Evolutionary conservation across 495 filamentous ascomycete genomes (phyloP).

Genomic region (Filosporella fistucella): DNA sequence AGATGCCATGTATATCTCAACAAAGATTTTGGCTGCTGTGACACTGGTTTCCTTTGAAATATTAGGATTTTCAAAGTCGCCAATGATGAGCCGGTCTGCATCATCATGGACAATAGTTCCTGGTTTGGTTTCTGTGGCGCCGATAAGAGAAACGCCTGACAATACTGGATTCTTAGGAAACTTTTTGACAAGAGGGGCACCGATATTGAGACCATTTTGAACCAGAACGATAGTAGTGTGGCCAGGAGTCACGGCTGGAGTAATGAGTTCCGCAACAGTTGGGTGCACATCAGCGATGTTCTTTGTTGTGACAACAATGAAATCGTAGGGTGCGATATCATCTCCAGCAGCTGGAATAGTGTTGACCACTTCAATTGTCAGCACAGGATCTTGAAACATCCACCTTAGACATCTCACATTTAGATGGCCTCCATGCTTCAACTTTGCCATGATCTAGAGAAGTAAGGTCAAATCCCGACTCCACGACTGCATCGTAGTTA

Average conservation of each 20-base stretch:
- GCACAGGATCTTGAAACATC: background rate
- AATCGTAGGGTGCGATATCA: slow-evolving; percentile 35
- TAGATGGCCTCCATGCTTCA: slow-evolving; percentile 26
- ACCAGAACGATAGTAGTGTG: slow-evolving; percentile 50
- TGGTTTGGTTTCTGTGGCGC: slow-evolving; percentile 37
- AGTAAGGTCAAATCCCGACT: slow-evolving; percentile 26
- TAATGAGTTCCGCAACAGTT: slow-evolving; percentile 33
- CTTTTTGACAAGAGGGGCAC: slow-evolving; percentile 42
- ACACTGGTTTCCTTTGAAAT: slow-evolving; percentile 7
- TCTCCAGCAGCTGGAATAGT: slow-evolving; percentile 34
- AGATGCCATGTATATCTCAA: slow-evolving; percentile 34
- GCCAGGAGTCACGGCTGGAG: slow-evolving; percentile 40
- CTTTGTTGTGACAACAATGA: slow-evolving; percentile 48
- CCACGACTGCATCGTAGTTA: slow-evolving; percentile 25
- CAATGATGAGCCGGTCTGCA: slow-evolving; percentile 34
- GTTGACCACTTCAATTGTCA: slow-evolving; percentile 27
- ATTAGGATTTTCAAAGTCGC: slow-evolving; percentile 37
- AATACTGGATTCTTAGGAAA: slow-evolving; percentile 50
- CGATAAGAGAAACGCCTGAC: slow-evolving; percentile 48
- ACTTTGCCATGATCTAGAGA: slow-evolving; percentile 30
- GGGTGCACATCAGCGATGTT: slow-evolving; percentile 39
- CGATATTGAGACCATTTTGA: slow-evolving; percentile 63
- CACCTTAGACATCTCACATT: background rate
- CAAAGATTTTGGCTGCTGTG: slow-evolving; percentile 24
- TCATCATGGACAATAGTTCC: slow-evolving; percentile 44